Conservation (phyloP, 1,284 basidiomycete genomes). For the Melampsora larici-populina region DNA sequence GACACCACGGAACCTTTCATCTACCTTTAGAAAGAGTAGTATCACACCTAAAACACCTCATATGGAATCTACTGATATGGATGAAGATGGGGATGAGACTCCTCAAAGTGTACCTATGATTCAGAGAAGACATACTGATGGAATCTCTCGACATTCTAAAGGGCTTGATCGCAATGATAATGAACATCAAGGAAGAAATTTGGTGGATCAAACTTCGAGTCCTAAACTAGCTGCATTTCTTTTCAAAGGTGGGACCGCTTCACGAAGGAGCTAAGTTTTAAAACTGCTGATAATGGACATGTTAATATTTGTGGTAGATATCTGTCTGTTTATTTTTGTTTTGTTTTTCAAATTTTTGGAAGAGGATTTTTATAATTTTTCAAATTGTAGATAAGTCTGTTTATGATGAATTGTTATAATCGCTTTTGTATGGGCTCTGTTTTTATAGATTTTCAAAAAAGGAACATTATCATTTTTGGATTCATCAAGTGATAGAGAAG, state of each 20-base stretch:
- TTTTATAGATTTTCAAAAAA: too few species aligned
- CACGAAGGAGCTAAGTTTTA: too few species aligned
- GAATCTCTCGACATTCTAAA: not conserved
- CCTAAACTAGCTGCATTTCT: not conserved
- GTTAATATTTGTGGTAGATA: too few species aligned
- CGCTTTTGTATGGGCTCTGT: too few species aligned
- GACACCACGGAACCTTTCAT: not conserved
- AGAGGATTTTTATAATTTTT: too few species aligned
- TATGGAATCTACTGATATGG: not conserved
- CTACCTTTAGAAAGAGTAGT: not conserved
- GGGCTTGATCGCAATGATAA: not conserved
- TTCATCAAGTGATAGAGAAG: too few species aligned
- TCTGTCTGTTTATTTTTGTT: too few species aligned
- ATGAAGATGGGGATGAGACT: not conserved
- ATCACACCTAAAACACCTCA: not conserved
- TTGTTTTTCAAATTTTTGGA: too few species aligned
- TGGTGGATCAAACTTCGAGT: not conserved
- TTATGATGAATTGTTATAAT: too few species aligned
- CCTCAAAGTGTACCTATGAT: not conserved
- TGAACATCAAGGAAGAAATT: not conserved
- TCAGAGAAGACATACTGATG: not conserved
- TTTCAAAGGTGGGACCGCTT: not conserved
- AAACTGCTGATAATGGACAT: too few species aligned
- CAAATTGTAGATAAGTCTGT: too few species aligned
- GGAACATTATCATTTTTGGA: too few species aligned